Evolutionary conservation across 2,329 filamentous ascomycete genomes (phyloP), one percentile per base, ranked within the genome.

Genomic region (Alternaria gansuensis): DNA sequence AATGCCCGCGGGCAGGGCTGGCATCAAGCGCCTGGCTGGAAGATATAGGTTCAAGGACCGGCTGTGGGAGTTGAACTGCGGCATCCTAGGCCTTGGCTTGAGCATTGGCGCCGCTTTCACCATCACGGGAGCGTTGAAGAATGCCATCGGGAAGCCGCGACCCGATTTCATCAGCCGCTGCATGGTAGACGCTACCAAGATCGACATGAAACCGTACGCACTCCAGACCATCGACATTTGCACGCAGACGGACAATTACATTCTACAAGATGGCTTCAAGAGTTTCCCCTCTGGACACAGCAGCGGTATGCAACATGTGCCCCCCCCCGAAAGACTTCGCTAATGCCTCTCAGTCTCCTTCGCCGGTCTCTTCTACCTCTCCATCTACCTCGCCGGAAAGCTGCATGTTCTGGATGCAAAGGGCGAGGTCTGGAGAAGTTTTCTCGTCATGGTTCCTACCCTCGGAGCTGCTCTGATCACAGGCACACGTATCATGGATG

Each of bases 21-120:
- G 74, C 4, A 58, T 75, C 53, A 75, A 76, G 65, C 72, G 73
- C 31, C 62, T 78, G 45, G 77, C 80, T 0, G 82, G 79, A 44
- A 69, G 78, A 51, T 85, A 86, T 67, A 77, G 81, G 37, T 80
- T 84, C 65, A 83, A 83, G 67, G 83, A 86, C 64, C 78, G 85
- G 21, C 69, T 87, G n/a, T 87, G 85, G 85, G 84, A 87, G 72
- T 75, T 87, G 67, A 87, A 87, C 66, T 87, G 85, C 65, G 85
- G 85, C 2, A 80, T 87, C 10, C 70, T 87, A 26, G 85, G 85
- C n/a, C 73, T 87, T 56, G 69, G 84, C 14, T 72, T 87, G 39
- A 81, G 83, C 31, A 82, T 85, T 55, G 82, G 79, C 13, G 74
- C 82, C n/a, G 81, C 83, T 0, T 87, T 87, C 68, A 81, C 85